phyloP scores from a whole-genome alignment of 148 eudicot genomes.

The Dysphania ambrosioides region DNA sequence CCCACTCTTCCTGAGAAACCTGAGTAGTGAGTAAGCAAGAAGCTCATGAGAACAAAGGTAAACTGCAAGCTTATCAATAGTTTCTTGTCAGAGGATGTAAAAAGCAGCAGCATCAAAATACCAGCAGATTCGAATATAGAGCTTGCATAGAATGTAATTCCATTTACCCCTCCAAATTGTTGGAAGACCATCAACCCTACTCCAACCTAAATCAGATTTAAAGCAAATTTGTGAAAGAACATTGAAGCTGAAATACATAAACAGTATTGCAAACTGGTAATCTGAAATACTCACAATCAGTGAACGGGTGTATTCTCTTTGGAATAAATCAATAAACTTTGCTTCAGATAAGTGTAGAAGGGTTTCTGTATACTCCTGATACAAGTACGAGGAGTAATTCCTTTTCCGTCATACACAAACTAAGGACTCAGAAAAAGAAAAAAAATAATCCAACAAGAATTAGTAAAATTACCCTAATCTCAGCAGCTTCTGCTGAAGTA shows the following conservation, averaged over 20 bases:
- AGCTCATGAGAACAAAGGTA: background rate
- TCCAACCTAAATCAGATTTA: conserved; percentile 45
- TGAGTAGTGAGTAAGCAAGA: conserved; percentile 25
- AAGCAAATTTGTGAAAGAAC: background rate
- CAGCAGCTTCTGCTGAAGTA: conserved; percentile 55
- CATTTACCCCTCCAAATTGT: conserved; percentile 71
- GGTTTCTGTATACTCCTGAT: conserved; percentile 59
- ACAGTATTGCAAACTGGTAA: background rate
- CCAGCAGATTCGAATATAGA: conserved; percentile 70
- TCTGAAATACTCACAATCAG: conserved; percentile 44
- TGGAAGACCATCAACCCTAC: conserved; percentile 72
- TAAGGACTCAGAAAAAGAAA: background rate
- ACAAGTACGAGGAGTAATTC: background rate
- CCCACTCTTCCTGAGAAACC: conserved; percentile 64
- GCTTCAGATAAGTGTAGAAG: conserved; percentile 37
- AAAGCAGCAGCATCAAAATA: conserved; percentile 19
- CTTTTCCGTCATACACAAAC: background rate
- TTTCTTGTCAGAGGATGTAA: background rate
- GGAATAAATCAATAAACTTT: conserved; percentile 46
- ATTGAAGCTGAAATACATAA: background rate
- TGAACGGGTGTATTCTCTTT: conserved; percentile 54
- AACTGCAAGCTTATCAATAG: background rate
- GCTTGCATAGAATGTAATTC: conserved; percentile 53
- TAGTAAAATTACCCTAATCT: conserved; percentile 42
- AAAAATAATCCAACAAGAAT: background rate